A percentile compares a stretch with the other conserved stretches of the same genome.
These are phyloP conservation scores for Cardiospermum halicacabum DNA, from an alignment of 345 rosid species.

Conservation along the genomic window DNA sequence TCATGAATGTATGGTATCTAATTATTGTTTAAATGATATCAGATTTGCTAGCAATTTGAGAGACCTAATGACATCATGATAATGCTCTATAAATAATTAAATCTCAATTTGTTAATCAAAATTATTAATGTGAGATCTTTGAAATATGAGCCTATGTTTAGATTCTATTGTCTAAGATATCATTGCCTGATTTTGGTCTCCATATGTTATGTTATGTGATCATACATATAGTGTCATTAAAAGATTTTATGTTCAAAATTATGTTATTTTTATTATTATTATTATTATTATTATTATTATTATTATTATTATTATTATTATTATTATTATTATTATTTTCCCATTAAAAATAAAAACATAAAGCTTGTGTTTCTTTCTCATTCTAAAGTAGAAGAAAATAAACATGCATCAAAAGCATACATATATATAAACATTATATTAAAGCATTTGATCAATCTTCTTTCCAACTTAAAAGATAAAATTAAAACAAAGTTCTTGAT, in stretches of 20 bases:
- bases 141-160: neutral
- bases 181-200: too few relatives aligned
- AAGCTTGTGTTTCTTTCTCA: neutral
- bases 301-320: too few relatives aligned
- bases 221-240: too few relatives aligned
- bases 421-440: conserved; percentile 14
- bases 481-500: conserved; percentile 13
- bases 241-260: too few relatives aligned
- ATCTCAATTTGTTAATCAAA: neutral
- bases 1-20: too few relatives aligned
- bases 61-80: neutral
- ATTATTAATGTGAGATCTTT: neutral
- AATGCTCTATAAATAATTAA: neutral
- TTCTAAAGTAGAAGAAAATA: neutral
- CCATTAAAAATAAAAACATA: neutral
- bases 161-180: too few relatives aligned
- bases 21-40: too few relatives aligned
- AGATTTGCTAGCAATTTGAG: neutral
- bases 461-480: conserved; percentile 29
- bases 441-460: conserved; percentile 29
- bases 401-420: conserved; percentile 27
- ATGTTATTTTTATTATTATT: too few relatives aligned
- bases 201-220: too few relatives aligned
- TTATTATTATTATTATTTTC: too few relatives aligned
- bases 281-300: too few relatives aligned